Percentiles rank a stretch among this genome's conserved stretches.
Conservation (phyloP, 1,139 yeast species). For the Meyerozyma smithsonii region DNA sequence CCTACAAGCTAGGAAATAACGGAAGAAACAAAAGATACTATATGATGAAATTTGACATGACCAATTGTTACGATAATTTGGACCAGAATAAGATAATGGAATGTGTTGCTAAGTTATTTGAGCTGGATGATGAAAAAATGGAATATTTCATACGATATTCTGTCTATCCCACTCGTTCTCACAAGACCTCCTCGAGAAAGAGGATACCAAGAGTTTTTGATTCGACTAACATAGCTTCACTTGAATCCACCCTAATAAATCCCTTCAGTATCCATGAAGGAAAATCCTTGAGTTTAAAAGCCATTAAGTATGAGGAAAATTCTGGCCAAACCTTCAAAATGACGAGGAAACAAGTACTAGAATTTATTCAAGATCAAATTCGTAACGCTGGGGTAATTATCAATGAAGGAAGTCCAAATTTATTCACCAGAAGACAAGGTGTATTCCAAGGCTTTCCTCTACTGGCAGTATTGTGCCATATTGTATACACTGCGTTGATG, state of each 20-base stretch:
- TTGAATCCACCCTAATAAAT: conserved; percentile 11
- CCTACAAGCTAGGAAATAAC: conserved; percentile 13
- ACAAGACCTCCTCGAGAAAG: conserved; percentile 7
- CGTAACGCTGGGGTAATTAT: conserved; percentile 17
- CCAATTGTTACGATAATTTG: conserved; percentile 74
- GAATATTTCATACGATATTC: conserved; percentile 21
- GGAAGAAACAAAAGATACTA: conserved; percentile 12
- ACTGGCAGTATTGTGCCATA: conserved; percentile 71
- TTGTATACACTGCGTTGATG: conserved; percentile 65
- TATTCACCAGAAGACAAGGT: conserved; percentile 52
- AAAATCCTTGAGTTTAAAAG: conserved; percentile 4
- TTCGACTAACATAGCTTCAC: conserved; percentile 8
- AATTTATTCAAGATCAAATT: conserved; percentile 21
- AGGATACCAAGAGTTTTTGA: conserved; percentile 7
- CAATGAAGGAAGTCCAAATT: conserved; percentile 8
- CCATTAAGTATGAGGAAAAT: conserved; percentile 9
- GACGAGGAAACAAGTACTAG: conserved; percentile 20
- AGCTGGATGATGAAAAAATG: conserved; percentile 17
- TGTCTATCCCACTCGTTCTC: conserved; percentile 4
- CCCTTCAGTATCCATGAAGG: conserved; percentile 3
- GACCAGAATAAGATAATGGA: conserved; percentile 46
- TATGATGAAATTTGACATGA: conserved; percentile 71
- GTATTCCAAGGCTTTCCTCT: conserved; percentile 84
- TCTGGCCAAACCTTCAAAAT: conserved; percentile 22
- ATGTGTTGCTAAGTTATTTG: conserved; percentile 22